phyloP scores from a whole-genome alignment of 441 rosid species.

The Capsella rubella region DNA sequence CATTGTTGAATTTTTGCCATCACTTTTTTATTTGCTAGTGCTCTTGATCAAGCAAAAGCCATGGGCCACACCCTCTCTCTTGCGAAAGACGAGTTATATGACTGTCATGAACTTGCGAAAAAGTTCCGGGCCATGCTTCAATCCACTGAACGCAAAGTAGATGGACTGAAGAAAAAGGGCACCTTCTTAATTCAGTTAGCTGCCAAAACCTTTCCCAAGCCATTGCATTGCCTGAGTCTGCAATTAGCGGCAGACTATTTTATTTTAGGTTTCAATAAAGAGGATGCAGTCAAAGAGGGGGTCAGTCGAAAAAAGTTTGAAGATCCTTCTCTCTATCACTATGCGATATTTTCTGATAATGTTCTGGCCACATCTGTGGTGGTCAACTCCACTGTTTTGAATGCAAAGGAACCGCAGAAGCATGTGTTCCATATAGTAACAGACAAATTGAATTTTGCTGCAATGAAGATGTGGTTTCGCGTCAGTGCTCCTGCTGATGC shows the following conservation, averaged over 20 bases:
- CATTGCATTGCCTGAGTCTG: conserved; percentile 88
- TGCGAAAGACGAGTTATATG: conserved; percentile 81
- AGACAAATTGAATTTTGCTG: conserved; percentile 83
- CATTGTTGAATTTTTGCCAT: not conserved
- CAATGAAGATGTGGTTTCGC: conserved; percentile 96
- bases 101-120: conserved; percentile 72
- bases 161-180: conserved; percentile 74
- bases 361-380: conserved; percentile 94
- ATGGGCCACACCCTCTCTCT: conserved; percentile 85
- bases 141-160: conserved; percentile 67
- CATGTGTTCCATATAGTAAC: conserved; percentile 96
- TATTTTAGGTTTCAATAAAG: conserved; percentile 47
- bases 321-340: conserved; percentile 83
- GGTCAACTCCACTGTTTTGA: conserved; percentile 80
- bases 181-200: conserved; percentile 93
- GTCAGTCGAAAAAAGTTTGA: conserved; percentile 59
- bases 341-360: conserved; percentile 94
- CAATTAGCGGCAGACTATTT: conserved; percentile 88
- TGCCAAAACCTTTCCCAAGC: conserved; percentile 86
- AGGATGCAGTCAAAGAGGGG: conserved; percentile 52
- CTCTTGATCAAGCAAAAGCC: conserved; percentile 82
- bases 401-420: conserved; percentile 74
- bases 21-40: conserved; percentile 51
- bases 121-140: conserved; percentile 89
- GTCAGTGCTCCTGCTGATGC: conserved; percentile 72